Conservation (phyloP, 345 rosid species). For the Orychophragmus violaceus region DNA sequence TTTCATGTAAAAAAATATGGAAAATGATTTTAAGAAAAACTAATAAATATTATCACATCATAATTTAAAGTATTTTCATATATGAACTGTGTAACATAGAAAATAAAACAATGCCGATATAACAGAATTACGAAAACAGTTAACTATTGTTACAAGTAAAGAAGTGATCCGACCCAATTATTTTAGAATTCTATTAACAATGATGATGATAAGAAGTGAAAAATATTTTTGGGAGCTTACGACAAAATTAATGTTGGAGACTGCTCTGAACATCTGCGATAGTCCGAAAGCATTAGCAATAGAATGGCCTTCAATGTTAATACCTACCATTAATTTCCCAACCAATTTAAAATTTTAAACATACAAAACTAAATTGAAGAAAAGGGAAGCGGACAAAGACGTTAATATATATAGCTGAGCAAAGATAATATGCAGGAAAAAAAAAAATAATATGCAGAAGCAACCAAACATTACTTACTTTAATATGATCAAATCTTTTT, state of each 20-base stretch:
- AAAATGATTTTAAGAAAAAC: no score
- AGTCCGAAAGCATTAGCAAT: conserved; percentile 62
- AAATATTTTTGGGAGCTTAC: conserved; percentile 29
- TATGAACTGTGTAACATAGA: neutral
- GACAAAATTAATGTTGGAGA: conserved; percentile 33
- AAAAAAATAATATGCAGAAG: neutral
- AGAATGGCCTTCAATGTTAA: conserved; percentile 50
- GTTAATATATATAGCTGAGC: neutral
- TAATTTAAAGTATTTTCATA: neutral
- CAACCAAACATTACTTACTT: conserved; percentile 25
- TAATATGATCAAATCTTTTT: conserved; percentile 45
- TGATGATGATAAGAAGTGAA: neutral
- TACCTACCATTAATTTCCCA: conserved; percentile 37
- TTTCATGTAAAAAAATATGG: no score
- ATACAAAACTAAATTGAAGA: neutral
- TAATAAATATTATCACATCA: no score
- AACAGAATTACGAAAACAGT: neutral
- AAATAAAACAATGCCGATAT: neutral
- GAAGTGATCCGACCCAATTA: neutral
- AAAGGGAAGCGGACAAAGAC: no score
- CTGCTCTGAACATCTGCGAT: conserved; percentile 52
- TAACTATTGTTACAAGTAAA: neutral
- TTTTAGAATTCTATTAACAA: neutral
- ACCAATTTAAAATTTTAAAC: neutral
- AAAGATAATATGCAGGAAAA: no score